Conservation (phyloP, 176 grass and related monocot species). For the Eleusine coracana region DNA sequence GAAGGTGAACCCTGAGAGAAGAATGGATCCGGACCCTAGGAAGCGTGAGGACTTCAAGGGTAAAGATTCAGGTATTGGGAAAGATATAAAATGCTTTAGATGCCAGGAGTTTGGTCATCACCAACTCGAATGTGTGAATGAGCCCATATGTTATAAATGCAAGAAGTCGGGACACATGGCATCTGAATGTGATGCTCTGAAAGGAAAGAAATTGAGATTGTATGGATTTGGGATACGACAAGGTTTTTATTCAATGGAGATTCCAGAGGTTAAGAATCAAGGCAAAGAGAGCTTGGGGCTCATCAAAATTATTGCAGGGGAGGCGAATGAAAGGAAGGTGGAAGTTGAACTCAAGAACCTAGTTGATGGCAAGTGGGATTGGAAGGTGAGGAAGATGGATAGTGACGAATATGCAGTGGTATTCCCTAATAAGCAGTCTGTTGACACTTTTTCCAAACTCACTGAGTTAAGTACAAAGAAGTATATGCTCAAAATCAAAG, state of each 20-base stretch:
- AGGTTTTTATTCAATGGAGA: not conserved
- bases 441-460: not conserved
- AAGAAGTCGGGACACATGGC: not conserved
- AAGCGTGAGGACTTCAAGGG: too few species aligned
- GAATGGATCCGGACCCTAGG: too few species aligned
- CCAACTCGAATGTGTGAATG: not conserved
- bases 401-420: not conserved
- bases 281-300: too few species aligned
- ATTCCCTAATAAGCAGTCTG: not conserved
- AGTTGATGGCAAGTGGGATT: not conserved
- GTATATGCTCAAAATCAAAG: too few species aligned
- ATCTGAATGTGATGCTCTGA: not conserved
- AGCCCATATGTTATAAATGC: not conserved
- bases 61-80: too few species aligned
- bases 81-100: not conserved
- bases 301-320: too few species aligned
- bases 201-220: not conserved
- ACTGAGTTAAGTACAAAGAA: accelerated
- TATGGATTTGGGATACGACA: not conserved
- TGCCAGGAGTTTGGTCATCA: not conserved
- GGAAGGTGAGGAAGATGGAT: not conserved
- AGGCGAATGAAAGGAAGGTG: not conserved
- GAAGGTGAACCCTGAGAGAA: too few species aligned
- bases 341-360: not conserved
- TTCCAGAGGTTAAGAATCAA: not conserved